Evolutionary conservation across 1,284 basidiomycete genomes (phyloP), one percentile per base, ranked within the genome.

Genomic region (Grifola frondosa): DNA sequence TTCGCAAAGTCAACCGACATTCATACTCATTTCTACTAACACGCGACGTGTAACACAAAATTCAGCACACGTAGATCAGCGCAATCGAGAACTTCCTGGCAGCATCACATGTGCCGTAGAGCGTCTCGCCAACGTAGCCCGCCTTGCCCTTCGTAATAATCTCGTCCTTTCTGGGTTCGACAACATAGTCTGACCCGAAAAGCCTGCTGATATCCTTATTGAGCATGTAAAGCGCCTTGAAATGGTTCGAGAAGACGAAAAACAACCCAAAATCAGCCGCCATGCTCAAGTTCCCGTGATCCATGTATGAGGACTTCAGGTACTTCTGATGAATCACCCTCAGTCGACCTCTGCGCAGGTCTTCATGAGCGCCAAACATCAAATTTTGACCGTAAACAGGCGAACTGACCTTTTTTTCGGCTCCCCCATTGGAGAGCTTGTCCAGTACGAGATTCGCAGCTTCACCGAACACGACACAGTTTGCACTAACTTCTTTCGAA

Each of bases 251-350:
- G 69, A 91, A 91, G 56, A 92, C 71, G 65, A 91, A 91, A 43
- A 88, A 82, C 15, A 87, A 91, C 41, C 90, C 90, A 62, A 91
- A 92, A 22, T 90, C 89, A 24, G 90, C 88, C 5, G 89, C 90
- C 7, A 88, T 88, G 29, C 83, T 84, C 63, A 90, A 62, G 57
- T 64, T 64, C 13, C 62, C 62, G 32, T 61, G 62, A 45, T 64
- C 62, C 62, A 64, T 64, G 48, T 62, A 88, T 44, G 89, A 90
- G 19, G 86, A 89, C 60, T 91, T 88, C 3, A 90, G 90, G 60
- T 91, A 87, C 64, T 88, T 88, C 66, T 88, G 79, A 66, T 91
- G 89, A 52, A 92, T 92, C 37, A 75, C 80, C 67, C 88, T 91
- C 52, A 19, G 89, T 92, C 1, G 89, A 92, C 22, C 89, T 89